Conservation (phyloP, 352 stramenopile genomes). For the Globisporangium apiculatum region DNA sequence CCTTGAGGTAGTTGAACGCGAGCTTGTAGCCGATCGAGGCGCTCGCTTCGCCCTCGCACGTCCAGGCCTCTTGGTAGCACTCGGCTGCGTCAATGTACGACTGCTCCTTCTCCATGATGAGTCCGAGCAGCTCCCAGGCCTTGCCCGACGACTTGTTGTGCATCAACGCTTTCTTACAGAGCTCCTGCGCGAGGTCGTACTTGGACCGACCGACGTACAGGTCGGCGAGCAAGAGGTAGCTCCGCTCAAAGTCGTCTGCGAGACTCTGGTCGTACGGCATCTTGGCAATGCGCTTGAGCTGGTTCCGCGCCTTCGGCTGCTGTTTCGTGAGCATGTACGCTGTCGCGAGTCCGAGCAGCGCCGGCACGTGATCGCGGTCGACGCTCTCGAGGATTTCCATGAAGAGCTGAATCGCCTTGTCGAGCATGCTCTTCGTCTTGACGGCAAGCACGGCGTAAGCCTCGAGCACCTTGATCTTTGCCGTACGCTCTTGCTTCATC, state of each 20-base stretch:
- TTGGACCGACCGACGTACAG: constrained; percentile 90
- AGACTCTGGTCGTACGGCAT: constrained; percentile 87
- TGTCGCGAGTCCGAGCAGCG: constrained; percentile 82
- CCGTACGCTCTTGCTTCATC: constrained; percentile 33
- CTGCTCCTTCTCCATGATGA: constrained; percentile 94
- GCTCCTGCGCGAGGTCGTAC: constrained; percentile 90
- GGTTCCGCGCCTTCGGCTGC: constrained; percentile 89
- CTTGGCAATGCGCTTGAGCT: constrained; percentile 93
- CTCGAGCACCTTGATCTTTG: constrained; percentile 80
- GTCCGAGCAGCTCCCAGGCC: constrained; percentile 90
- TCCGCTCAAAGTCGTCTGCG: constrained; percentile 91
- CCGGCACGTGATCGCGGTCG: constrained; percentile 86
- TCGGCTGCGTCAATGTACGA: constrained; percentile 90
- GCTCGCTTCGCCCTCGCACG: constrained; percentile 74
- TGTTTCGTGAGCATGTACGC: constrained; percentile 93
- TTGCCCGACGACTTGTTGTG: constrained; percentile 91
- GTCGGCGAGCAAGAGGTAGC: constrained; percentile 91
- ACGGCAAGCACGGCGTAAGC: constrained; percentile 81
- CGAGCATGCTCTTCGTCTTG: constrained; percentile 75
- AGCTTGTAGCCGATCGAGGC: constrained; percentile 92
- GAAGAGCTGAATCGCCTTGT: constrained; percentile 88
- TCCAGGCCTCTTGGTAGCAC: constrained; percentile 89
- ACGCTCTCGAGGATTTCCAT: constrained; percentile 86
- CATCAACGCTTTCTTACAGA: constrained; percentile 89
- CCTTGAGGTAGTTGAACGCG: constrained; percentile 95